Conservation (phyloP, 257 asterid genomes). For the Salvia rosmarinus region DNA sequence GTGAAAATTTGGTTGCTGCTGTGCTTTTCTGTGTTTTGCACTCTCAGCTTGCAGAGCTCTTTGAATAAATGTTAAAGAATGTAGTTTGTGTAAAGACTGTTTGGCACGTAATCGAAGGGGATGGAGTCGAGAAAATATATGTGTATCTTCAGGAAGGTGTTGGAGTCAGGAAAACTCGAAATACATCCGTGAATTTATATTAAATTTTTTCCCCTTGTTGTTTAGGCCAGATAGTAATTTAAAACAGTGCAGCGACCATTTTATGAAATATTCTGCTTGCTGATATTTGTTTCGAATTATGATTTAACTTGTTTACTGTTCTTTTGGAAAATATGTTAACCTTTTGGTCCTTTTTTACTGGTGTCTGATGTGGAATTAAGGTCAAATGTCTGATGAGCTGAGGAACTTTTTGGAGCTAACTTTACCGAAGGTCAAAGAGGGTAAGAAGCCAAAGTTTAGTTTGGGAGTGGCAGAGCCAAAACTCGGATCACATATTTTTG, state of each 20-base stretch:
- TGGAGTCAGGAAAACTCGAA: background rate
- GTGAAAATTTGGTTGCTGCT: background rate
- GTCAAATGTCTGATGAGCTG: constrained; percentile 89
- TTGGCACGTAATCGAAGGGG: background rate
- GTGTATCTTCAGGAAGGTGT: background rate
- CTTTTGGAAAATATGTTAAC: constrained; percentile 7
- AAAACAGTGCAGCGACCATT: background rate
- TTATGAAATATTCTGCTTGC: background rate
- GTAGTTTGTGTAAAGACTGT: background rate
- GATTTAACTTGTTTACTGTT: background rate
- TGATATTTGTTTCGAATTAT: background rate
- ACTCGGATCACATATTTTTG: constrained; percentile 80
- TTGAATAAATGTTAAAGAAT: background rate
- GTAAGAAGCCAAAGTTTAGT: constrained; percentile 80
- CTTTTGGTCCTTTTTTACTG: too few relatives aligned
- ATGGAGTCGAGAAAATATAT: background rate
- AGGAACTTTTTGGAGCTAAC: constrained; percentile 75
- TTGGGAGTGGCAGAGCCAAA: constrained; percentile 89
- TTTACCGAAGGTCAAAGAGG: constrained; percentile 83
- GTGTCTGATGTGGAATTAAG: constrained; percentile 40
- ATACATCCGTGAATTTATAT: background rate
- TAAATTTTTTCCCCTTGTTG: background rate
- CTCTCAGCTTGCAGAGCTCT: background rate
- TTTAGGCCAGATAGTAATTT: background rate
- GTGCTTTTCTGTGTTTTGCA: background rate